phyloP scores from a whole-genome alignment of 2,329 filamentous ascomycete genomes.

The Talaromyces sp. region DNA sequence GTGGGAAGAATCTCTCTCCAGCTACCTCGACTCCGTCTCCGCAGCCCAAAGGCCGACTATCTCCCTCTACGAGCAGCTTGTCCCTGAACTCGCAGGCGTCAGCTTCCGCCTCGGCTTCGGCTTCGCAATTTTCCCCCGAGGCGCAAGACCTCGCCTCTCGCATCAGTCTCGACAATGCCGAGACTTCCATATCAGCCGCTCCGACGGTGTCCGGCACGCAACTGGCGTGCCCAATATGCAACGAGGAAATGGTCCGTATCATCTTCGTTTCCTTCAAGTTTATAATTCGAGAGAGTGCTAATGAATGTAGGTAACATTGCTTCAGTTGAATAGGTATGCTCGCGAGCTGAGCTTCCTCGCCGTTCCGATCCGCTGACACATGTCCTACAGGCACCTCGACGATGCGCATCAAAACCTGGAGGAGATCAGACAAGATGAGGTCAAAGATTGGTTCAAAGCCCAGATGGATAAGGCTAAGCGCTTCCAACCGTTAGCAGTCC shows the following conservation, averaged over 20 bases:
- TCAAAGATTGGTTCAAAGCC: constrained; percentile 94
- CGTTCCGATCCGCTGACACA: constrained; percentile 19
- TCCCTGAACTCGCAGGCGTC: constrained; percentile 75
- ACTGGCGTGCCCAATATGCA: constrained; percentile 95
- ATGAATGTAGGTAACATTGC: constrained; percentile 69
- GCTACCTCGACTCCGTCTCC: constrained; percentile 43
- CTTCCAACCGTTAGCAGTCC: constrained; percentile 83
- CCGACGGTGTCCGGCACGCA: constrained; percentile 58
- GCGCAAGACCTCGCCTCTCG: constrained; percentile 76
- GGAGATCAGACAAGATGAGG: constrained; percentile 83
- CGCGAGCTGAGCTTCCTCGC: constrained; percentile 1
- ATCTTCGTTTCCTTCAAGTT: not conserved
- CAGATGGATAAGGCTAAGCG: constrained; percentile 90
- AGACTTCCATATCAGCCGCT: constrained; percentile 43
- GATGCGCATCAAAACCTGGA: constrained; percentile 87
- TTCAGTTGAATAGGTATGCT: constrained; percentile 77
- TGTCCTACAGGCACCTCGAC: constrained; percentile 63
- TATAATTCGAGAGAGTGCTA: constrained; percentile 10
- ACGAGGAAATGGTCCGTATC: constrained; percentile 81
- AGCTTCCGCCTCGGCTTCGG: constrained; percentile 53
- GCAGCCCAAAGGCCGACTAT: constrained; percentile 44
- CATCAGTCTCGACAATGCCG: constrained; percentile 65
- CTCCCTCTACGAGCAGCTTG: constrained; percentile 66
- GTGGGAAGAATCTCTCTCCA: constrained; percentile 74
- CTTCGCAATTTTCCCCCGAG: constrained; percentile 65